Percentiles rank a stretch among this genome's conserved stretches.
phyloP scores from a whole-genome alignment of 2,329 filamentous ascomycete genomes.

The Colletotrichum tofieldiae region DNA sequence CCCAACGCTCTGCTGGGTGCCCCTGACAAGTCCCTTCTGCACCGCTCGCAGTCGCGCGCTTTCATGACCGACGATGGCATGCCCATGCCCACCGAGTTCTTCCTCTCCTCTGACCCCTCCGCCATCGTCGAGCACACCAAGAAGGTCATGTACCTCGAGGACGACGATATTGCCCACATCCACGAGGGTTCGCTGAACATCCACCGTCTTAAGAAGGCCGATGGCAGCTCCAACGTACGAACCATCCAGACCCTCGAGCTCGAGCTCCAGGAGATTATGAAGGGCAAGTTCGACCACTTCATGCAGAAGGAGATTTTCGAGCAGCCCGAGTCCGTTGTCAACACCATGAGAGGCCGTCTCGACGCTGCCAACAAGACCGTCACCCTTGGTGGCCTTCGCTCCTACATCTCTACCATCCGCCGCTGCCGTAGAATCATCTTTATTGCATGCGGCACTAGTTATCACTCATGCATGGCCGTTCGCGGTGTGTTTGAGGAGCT shows the following conservation, averaged over 20 bases:
- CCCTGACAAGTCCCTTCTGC: conserved; percentile 96
- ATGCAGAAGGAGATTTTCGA: conserved; percentile 99
- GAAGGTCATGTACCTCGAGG: conserved; percentile 99
- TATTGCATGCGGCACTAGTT: conserved; percentile 98
- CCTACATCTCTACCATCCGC: conserved; percentile 96
- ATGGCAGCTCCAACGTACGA: conserved; percentile 96
- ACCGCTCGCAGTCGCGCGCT: conserved; percentile 97
- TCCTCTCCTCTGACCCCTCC: conserved; percentile 97
- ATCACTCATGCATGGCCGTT: conserved; percentile 99
- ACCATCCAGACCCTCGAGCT: conserved; percentile 99
- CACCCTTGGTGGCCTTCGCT: conserved; percentile 93
- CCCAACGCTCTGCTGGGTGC: conserved; percentile 83
- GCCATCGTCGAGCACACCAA: conserved; percentile 99
- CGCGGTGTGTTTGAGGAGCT: conserved; percentile 98
- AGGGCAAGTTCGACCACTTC: conserved; percentile 99
- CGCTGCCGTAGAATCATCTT: conserved; percentile 98
- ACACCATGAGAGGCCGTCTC: conserved; percentile 99
- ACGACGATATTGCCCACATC: conserved; percentile 99
- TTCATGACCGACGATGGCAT: conserved; percentile 99
- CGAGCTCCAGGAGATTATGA: conserved; percentile 99
- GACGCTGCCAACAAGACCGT: conserved; percentile 95
- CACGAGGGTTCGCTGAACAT: conserved; percentile 99
- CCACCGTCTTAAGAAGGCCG: conserved; percentile 96
- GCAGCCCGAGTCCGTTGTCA: conserved; percentile 98
- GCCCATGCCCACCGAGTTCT: conserved; percentile 98